Evolutionary conservation across 768 basidiomycete genomes (phyloP), one percentile per base, ranked within the genome.

Genomic region (Hypholoma fasciculare): DNA sequence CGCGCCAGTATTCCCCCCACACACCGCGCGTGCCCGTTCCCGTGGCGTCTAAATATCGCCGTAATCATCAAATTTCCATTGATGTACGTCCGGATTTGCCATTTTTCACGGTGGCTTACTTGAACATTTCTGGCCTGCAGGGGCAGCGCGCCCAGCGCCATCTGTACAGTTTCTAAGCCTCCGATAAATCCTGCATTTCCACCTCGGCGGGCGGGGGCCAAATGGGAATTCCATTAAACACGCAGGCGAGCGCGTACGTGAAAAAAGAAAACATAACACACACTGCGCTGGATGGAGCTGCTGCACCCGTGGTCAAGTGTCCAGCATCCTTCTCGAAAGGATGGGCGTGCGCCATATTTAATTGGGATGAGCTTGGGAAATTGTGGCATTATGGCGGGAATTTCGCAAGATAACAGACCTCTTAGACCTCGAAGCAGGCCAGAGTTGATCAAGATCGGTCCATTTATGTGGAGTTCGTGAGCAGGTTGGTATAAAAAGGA

Each of bases 71-170:
- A 61, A 63, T 51, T 63, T 56, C 52, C 55, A 66, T 51, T 63
- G 58, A 58, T 64, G 56, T 48, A 62, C 60, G 54, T 64, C 65
- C 63, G 63, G 61, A 61, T 60, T 63, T 67, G 57, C 67, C 70
- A 67, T 60, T 62, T 68, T 69, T 59, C 63, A 60, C 70, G 71
- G 69, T 62, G 63, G 65, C 65, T 69, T 67, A 69, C 65, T 59
- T 59, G 47, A 63, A 61, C 47, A 52, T 60, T 61, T 55, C 52
- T 65, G 61, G 56, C 52, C 44, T 63, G 54, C 61, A 61, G 64
- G 66, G 63, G 49, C 59, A 58, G 30, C 57, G 62, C 58, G 59
- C 59, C 57, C 61, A 19, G 51, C 48, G 55, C 46, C 44, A 48
- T 49, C 49, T 51, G 34, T 53, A 43, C 49, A 50, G 54, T 65